Evolutionary conservation across 176 grass and related monocot species (phyloP).

Genomic region (Cenchrus fungigraminus): DNA sequence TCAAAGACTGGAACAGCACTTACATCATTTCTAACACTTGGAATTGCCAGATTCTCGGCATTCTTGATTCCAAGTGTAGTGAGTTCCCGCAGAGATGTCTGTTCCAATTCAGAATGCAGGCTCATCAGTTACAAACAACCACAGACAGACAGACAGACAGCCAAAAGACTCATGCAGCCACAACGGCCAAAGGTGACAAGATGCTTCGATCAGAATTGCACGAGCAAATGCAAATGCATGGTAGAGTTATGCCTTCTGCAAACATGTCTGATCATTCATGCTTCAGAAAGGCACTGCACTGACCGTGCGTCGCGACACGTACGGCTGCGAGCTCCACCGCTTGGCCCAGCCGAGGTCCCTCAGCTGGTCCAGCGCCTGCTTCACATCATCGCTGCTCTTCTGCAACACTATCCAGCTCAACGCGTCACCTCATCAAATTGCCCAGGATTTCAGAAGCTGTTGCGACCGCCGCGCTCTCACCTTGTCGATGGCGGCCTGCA

Average conservation of each 20-base stretch:
- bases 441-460: background rate
- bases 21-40: conserved; percentile 94
- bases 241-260: background rate
- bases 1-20: background rate
- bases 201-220: background rate
- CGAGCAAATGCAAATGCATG: conserved; percentile 27
- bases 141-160: background rate
- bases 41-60: conserved; percentile 93
- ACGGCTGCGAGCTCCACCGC: conserved; percentile 92
- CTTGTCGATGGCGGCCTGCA: conserved; percentile 83
- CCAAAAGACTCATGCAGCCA: background rate
- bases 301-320: conserved; percentile 93
- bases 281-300: conserved; percentile 47
- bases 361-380: conserved; percentile 71
- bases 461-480: conserved; percentile 28
- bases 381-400: conserved; percentile 73
- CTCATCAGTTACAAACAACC: conserved; percentile 4
- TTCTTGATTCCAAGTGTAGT: conserved; percentile 90
- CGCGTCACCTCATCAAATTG: background rate
- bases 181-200: background rate
- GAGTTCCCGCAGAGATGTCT: conserved; percentile 92
- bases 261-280: background rate
- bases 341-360: conserved; percentile 82
- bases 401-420: conserved; percentile 40
- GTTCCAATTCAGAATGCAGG: conserved; percentile 33